Base-by-base conservation (phyloP, 176 grass and related monocot genomes). In the Saccharum spontaneum region DNA sequence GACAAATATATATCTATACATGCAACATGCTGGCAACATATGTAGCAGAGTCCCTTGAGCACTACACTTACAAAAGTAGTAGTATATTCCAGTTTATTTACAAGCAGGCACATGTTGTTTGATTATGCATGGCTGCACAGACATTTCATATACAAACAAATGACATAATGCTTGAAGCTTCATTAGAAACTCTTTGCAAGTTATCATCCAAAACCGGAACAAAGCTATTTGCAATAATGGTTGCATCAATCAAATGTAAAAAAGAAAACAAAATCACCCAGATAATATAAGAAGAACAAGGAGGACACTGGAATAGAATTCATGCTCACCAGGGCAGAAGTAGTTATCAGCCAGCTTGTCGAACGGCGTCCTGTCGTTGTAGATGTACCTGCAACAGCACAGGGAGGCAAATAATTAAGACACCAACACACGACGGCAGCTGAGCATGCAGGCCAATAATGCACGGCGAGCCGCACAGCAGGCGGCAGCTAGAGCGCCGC, bases 321-420 rank as follows among this genome's bases (percentile, higher is more conserved):
- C 3, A 2, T 72, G 33, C 90, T 95, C 76, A 95, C 96, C 96
- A 36, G 93, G 96, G 83, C 96, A 98, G 82, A 88, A 98, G 81
- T 98, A 98, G 3, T 90, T 89, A 77, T 95, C 96, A 14, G 93
- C 38, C 33, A 67, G 86, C 93, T 95, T 98, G 78, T 98, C 91
- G 39, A 98, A 98, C 18, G 93, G 93, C 1, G 96, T 95, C 83
- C 81, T 98, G 34, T 98, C 96, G 28, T 77, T 94, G 88, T 98
- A 98, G 78, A 95, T 91, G 76, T 98, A 98, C 16, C 96, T 98
- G 84, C 83, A 86, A 14, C 22, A 13, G 3, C 28, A 66, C 3
- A 20, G 40, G 45, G 3, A 7, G 3, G 3, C 12, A 10, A 41
- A 40, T 12, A 5, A 28, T 28, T 28, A 28, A n/a, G 10, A 10